Conservation (phyloP, 768 basidiomycete genomes). For the Lentinus tigrinus region DNA sequence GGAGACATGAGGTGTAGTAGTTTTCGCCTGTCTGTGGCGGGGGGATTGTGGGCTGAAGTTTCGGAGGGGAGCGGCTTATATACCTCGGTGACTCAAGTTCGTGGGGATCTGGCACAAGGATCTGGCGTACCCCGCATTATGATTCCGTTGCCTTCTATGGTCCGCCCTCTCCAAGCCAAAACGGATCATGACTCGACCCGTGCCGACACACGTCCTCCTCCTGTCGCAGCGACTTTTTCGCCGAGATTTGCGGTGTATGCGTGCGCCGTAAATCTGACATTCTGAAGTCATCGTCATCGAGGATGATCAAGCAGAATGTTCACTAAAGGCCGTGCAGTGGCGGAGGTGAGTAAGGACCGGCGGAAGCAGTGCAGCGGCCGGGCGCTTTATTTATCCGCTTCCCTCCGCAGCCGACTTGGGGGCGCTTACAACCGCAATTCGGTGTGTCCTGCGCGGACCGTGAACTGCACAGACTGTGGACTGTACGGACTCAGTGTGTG, state of each 20-base stretch:
- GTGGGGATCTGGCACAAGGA: neutral
- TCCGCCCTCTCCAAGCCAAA: neutral
- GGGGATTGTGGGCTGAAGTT: neutral
- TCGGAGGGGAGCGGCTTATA: slow-evolving; percentile 4
- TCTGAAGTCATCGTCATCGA: neutral
- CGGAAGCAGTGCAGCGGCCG: neutral
- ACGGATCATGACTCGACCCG: neutral
- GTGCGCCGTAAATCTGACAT: neutral
- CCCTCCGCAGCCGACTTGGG: neutral
- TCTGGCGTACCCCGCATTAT: neutral
- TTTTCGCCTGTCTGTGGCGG: neutral
- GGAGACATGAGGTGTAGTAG: slow-evolving; percentile 8
- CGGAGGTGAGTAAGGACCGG: slow-evolving; percentile 18
- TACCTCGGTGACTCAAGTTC: slow-evolving; percentile 10
- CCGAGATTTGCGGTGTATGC: neutral
- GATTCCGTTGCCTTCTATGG: neutral
- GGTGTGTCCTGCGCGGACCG: too few relatives aligned
- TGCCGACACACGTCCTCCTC: neutral
- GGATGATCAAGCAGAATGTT: slow-evolving; percentile 2
- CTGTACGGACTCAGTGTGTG: too few relatives aligned
- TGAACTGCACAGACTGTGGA: too few relatives aligned
- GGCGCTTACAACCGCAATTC: too few relatives aligned
- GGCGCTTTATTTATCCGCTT: neutral
- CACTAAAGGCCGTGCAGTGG: neutral
- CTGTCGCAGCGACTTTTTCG: too few relatives aligned